Evolutionary conservation across 257 asterid genomes (phyloP), one percentile per base, ranked within the genome.

Genomic region (Ophiorrhiza pumila): DNA sequence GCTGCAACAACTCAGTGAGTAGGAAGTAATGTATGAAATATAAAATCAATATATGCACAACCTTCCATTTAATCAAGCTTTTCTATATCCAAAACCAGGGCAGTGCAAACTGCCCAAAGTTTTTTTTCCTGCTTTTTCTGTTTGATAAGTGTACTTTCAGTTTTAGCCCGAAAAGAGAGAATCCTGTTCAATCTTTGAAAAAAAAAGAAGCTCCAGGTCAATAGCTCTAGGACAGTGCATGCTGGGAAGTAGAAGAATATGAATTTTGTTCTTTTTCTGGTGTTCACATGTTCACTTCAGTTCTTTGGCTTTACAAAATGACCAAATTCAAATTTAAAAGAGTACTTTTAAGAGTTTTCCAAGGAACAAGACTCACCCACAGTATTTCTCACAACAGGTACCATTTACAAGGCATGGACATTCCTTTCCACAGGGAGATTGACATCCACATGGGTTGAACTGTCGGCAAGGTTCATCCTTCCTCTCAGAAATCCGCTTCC

Each of bases 381-480:
- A 95, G 74, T 92, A 95, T 72, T 95, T 95, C 79, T 95, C 99
- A 79, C 99, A 95, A 78, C 89, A 80, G 76, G 99, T 95, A 29
- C 94, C 97, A 74, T 87, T 92, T 59, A 89, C 84, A 75, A 85
- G 86, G 78, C 99, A 95, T 1, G 89, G 89, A 57, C 99, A 95
- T 50, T 93, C 91, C 80, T 92, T 95, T 71, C 98, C 99, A 79
- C 98, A 92, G 1, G 92, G 93, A 68, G 89, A 77, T 80, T 89
- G 87, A 83, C 99, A 95, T 58, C 93, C 91, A 75, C 99, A 95
- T 66, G 99, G 99, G 77, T 86, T 90, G 83, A 78, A 95, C 79
- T 95, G 99, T 68, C 96, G 86, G 77, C 96, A 87, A 45, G 98
- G 99, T 81, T 89, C 88, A 84, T 95, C 96, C 82, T 95, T 95